Conservation (phyloP, 441 rosid genomes). For the Gossypium gossypioides region DNA sequence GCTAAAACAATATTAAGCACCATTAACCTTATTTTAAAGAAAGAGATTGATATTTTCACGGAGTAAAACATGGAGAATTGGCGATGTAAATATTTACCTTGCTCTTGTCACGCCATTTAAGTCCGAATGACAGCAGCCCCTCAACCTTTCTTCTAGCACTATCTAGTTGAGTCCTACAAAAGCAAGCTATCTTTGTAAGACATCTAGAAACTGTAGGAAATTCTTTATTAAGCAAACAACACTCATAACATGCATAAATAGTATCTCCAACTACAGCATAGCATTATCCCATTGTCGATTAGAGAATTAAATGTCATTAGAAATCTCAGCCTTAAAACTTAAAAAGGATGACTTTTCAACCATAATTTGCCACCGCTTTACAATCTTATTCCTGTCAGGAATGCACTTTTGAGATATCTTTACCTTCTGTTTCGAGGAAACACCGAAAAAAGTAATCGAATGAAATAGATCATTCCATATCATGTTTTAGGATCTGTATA, state of each 20-base stretch:
- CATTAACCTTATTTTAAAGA: neutral
- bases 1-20: neutral
- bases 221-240: neutral
- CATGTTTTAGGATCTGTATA: no score
- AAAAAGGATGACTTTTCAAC: no score
- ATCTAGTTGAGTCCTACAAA: conserved; percentile 40
- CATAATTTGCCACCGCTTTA: no score
- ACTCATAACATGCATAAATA: neutral
- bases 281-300: neutral
- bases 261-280: neutral
- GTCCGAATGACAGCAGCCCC: conserved; percentile 51
- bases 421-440: no score
- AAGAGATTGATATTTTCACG: no score
- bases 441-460: no score
- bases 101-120: conserved; percentile 64
- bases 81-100: conserved; percentile 40
- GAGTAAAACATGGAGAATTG: neutral
- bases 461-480: no score
- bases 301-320: neutral
- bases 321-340: no score
- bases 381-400: no score
- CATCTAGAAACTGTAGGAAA: neutral
- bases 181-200: conserved; percentile 11
- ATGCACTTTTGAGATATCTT: no score
- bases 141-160: conserved; percentile 40